These are phyloP conservation scores for Tylopilus plumbeoviolaceoides DNA, from an alignment of 768 basidiomycete genomes.

Conservation along the genomic window DNA sequence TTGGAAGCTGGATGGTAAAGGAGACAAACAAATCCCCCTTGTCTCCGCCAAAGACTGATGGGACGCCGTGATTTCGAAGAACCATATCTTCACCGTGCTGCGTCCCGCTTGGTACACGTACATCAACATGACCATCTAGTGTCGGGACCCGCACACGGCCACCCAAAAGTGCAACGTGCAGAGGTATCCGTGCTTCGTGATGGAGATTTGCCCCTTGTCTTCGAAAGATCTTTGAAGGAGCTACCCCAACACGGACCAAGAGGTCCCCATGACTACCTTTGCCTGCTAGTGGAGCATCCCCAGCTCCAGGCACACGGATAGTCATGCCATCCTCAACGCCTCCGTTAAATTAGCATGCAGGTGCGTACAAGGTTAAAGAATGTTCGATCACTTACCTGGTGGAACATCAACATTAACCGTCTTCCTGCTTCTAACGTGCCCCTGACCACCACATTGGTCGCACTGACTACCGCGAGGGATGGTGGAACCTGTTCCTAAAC, in stretches of 20 bases:
- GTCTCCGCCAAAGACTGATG: slow-evolving; percentile 52
- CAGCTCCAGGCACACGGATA: slow-evolving; percentile 72
- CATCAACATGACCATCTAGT: slow-evolving; percentile 92
- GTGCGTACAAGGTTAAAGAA: background rate
- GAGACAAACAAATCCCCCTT: slow-evolving; percentile 87
- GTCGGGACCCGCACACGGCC: slow-evolving; percentile 92
- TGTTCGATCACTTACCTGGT: slow-evolving; percentile 53
- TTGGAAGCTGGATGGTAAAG: slow-evolving; percentile 84
- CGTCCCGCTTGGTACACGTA: slow-evolving; percentile 87
- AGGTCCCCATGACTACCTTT: slow-evolving; percentile 82
- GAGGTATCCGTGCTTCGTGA: slow-evolving; percentile 84
- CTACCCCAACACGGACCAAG: slow-evolving; percentile 79
- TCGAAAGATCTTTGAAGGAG: slow-evolving; percentile 77
- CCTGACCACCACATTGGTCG: slow-evolving; percentile 76
- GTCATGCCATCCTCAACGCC: slow-evolving; percentile 96
- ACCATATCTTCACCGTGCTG: slow-evolving; percentile 98
- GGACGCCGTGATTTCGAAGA: slow-evolving; percentile 80
- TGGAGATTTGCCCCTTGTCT: slow-evolving; percentile 91
- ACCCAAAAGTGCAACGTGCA: slow-evolving; percentile 90
- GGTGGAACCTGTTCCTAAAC: slow-evolving; percentile 75
- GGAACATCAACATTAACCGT: slow-evolving; percentile 80
- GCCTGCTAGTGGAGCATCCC: slow-evolving; percentile 80
- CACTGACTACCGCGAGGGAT: slow-evolving; percentile 80
- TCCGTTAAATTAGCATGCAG: slow-evolving; percentile 29
- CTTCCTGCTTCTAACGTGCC: slow-evolving; percentile 79